A percentile compares a stretch with the other conserved stretches of the same genome.
Evolutionary conservation across 257 asterid genomes (phyloP).

Genomic region (Penstemon newberryi): DNA sequence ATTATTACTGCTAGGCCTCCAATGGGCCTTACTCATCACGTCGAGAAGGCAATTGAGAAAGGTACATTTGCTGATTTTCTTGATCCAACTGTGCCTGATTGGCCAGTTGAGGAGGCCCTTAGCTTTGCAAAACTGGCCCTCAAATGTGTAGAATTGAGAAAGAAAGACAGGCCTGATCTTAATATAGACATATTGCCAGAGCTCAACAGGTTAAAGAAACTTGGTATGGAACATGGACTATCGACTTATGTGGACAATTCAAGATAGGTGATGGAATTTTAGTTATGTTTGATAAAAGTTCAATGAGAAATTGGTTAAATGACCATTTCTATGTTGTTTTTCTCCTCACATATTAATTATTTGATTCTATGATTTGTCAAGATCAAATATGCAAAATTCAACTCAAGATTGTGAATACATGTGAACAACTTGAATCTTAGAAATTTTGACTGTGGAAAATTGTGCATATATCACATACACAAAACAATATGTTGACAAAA

Average conservation of each 20-base stretch:
- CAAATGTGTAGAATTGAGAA: conserved; percentile 72
- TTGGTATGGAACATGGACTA: conserved; percentile 38
- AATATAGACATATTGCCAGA: conserved; percentile 61
- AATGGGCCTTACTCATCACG: conserved; percentile 86
- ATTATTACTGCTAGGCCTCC: conserved; percentile 80
- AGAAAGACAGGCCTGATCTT: conserved; percentile 84
- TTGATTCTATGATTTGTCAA: too few relatives aligned
- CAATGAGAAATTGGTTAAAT: too few relatives aligned
- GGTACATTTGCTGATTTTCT: conserved; percentile 75
- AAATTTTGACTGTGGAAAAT: too few relatives aligned
- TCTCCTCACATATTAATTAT: too few relatives aligned
- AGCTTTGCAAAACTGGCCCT: conserved; percentile 70
- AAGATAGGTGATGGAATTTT: conserved; percentile 10
- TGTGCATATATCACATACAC: too few relatives aligned
- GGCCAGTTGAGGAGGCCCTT: conserved; percentile 83
- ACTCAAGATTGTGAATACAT: too few relatives aligned
- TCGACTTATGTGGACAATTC: background rate
- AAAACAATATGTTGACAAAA: background rate
- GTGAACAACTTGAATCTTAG: too few relatives aligned
- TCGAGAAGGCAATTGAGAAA: conserved; percentile 74
- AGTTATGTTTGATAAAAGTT: too few relatives aligned
- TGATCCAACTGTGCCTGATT: conserved; percentile 69
- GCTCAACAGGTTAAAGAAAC: conserved; percentile 63
- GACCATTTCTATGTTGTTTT: too few relatives aligned
- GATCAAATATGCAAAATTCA: too few relatives aligned